These are phyloP conservation scores for Cynanchum wilfordii DNA, from an alignment of 257 asterid species.

Conservation along the genomic window DNA sequence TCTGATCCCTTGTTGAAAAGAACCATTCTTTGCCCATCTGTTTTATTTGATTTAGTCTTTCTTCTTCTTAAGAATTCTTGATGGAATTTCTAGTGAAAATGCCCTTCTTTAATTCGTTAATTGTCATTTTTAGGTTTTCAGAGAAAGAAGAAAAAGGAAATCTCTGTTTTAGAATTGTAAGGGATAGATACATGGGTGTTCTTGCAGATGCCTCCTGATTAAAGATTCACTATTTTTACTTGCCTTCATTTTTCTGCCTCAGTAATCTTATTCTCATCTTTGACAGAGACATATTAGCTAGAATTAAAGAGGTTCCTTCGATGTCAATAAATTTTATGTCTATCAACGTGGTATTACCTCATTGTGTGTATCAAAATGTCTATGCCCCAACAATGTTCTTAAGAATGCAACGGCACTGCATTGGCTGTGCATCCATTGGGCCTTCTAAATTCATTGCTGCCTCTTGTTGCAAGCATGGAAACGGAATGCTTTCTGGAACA, in stretches of 20 bases:
- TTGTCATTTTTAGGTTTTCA: background rate
- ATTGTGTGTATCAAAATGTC: slow-evolving; percentile 31
- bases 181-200: background rate
- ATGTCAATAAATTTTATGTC: slow-evolving; percentile 13
- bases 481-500: slow-evolving; percentile 27
- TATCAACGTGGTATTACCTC: slow-evolving; percentile 5
- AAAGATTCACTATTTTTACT: background rate
- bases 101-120: background rate
- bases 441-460: slow-evolving; percentile 31
- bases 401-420: slow-evolving; percentile 37
- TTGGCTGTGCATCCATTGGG: slow-evolving; percentile 31
- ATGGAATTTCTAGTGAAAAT: background rate
- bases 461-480: slow-evolving; percentile 19
- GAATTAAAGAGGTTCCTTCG: background rate
- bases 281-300: background rate
- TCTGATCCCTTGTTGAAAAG: background rate
- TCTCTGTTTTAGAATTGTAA: background rate
- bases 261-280: background rate
- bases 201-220: background rate
- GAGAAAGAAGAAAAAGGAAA: background rate
- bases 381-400: slow-evolving; percentile 38
- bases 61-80: background rate
- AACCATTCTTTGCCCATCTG: background rate
- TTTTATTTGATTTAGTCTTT: background rate
- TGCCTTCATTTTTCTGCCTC: background rate